Percentiles rank a stretch among this genome's conserved stretches.
These are phyloP conservation scores for Pseudogymnoascus destructans DNA, from an alignment of 2,329 filamentous ascomycete genomes.

Conservation along the genomic window DNA sequence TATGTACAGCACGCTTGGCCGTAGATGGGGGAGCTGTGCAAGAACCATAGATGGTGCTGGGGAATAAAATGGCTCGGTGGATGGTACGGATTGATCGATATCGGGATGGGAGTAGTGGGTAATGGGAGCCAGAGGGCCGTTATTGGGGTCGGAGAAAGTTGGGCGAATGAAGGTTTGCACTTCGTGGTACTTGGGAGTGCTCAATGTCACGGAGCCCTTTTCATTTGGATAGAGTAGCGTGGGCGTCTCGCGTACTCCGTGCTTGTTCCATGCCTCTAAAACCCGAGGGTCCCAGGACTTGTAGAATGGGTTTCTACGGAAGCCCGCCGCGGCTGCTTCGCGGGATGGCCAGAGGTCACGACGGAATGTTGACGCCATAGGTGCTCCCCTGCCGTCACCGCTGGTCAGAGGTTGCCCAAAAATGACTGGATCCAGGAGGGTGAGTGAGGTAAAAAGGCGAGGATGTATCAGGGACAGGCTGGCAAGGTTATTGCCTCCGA, in stretches of 20 bases:
- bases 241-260: conserved; percentile 65
- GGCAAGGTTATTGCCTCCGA: conserved; percentile 63
- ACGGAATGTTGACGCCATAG: conserved; percentile 53
- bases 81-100: conserved; percentile 17
- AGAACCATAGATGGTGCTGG: conserved; percentile 48
- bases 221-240: conserved; percentile 42
- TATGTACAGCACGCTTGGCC: conserved; percentile 55
- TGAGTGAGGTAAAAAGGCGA: conserved; percentile 59
- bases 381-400: conserved; percentile 32
- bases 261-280: conserved; percentile 56
- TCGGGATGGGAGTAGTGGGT: conserved; percentile 30
- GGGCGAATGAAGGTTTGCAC: conserved; percentile 64
- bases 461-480: conserved; percentile 67
- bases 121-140: conserved; percentile 25
- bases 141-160: conserved; percentile 31
- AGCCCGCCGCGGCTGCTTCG: conserved; percentile 50
- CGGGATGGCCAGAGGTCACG: conserved; percentile 75
- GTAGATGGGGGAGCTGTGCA: conserved; percentile 42
- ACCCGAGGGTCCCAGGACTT: conserved; percentile 69
- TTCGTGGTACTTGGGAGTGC: conserved; percentile 79
- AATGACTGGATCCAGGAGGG: conserved; percentile 80
- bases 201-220: conserved; percentile 48
- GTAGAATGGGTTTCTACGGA: conserved; percentile 64
- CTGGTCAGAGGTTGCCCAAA: conserved; percentile 33
- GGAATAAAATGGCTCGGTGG: conserved; percentile 47